These are phyloP conservation scores for Solanum appendiculatum DNA, from an alignment of 257 asterid genomes.

Conservation along the genomic window DNA sequence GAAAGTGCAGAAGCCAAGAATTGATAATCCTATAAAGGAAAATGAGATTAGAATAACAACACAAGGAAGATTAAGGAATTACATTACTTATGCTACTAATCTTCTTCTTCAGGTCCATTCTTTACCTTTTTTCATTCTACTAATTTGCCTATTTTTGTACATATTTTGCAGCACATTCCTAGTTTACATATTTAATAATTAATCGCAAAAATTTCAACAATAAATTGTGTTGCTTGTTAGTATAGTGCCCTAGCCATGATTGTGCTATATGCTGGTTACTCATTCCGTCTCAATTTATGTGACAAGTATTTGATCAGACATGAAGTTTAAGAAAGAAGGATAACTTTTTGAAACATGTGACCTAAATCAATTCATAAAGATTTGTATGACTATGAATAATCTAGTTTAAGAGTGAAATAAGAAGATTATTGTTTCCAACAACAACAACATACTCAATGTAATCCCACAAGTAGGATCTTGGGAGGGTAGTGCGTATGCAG, in stretches of 20 bases:
- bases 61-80: conserved; percentile 64
- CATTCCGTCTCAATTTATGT: not conserved
- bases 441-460: not conserved
- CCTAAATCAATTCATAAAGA: not conserved
- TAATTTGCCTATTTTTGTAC: not conserved
- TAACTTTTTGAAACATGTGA: not conserved
- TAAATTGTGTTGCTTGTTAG: not conserved
- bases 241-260: not conserved
- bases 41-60: conserved; percentile 63
- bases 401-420: not conserved
- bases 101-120: conserved; percentile 63
- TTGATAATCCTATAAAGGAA: conserved; percentile 44
- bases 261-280: not conserved
- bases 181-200: not conserved
- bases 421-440: not conserved
- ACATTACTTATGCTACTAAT: conserved; percentile 56
- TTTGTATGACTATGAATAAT: not conserved
- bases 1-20: conserved; percentile 59
- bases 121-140: not conserved
- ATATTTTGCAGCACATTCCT: not conserved
- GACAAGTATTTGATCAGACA: not conserved
- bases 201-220: not conserved
- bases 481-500: not conserved
- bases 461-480: not conserved
- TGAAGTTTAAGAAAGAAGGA: not conserved